Evolutionary conservation across 2,329 filamentous ascomycete genomes (phyloP).

Genomic region (Ceratocystis ficicola): DNA sequence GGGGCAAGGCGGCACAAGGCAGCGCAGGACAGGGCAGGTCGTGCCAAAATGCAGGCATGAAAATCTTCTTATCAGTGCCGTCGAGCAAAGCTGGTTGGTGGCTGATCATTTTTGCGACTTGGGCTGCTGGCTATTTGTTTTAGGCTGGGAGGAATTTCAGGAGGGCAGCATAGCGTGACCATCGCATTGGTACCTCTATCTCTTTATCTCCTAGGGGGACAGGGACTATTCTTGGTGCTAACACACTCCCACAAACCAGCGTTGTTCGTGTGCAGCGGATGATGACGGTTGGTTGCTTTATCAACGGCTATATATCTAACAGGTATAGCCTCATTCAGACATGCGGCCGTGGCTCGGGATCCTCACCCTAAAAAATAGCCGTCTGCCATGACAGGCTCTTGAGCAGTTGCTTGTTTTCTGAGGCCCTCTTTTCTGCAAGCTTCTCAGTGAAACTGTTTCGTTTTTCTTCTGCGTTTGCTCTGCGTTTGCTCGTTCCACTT

Average conservation of each 20-base stretch:
- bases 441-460: slow-evolving; percentile 1
- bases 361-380: not conserved
- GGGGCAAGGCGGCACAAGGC: no score
- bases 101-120: not conserved
- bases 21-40: not conserved
- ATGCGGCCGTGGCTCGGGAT: not conserved
- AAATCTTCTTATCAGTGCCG: not conserved
- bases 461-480: not conserved
- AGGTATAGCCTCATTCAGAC: not conserved
- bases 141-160: not conserved
- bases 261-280: no score
- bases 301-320: not conserved
- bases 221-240: no score
- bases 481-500: not conserved
- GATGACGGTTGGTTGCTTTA: not conserved
- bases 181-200: not conserved
- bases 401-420: slow-evolving; percentile 1
- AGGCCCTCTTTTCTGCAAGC: not conserved
- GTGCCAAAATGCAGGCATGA: not conserved
- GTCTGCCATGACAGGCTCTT: not conserved
- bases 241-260: no score
- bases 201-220: not conserved
- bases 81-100: not conserved
- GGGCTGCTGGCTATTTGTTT: not conserved
- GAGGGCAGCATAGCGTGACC: not conserved